Base-by-base conservation (phyloP, 148 eudicot species). In the Chenopodium formosanum region DNA sequence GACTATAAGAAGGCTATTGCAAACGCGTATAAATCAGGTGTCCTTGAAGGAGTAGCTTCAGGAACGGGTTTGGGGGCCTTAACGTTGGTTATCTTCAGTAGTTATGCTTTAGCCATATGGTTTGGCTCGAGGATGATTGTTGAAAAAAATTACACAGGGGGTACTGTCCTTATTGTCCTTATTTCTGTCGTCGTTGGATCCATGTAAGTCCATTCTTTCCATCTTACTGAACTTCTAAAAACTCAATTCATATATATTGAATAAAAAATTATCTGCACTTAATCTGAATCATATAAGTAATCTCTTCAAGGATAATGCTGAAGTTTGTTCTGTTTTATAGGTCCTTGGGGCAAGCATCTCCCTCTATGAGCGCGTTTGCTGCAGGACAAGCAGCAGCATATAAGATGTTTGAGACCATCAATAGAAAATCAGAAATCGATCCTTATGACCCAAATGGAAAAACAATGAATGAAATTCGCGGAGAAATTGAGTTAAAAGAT, bases 401-500 rank as follows among this genome's bases (percentile, higher is more conserved):
- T 82, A 91, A 90, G 84, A 87, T 91, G 94, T 91, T 91, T 85
- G 89, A 89, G 80, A 90, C 94, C 12, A 90, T 91, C 76, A 81
- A 87, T 31, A 83, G 94, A 78, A 88, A 87, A 72, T 88, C 94
- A 27, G 78, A 78, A 13, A 91, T 91, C 31, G 91, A 91, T 84
- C 85, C 91, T 40, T 90, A 82, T 73, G 87, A 89, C 74, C 82
- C 84, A 4, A 82, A 76, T 10, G 94, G 94, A 56, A 90, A 90
- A 76, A 73, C 81, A 74, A 62, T 90, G 53, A 85, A 82, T 29
- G 94, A 90, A 80, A 86, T 91, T 63, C 88, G 70, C 22, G 94
- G 94, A 25, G 92, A 90, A 32, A 87, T 91, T 47, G 92, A 90
- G 74, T 56, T 91, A 27, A 83, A 69, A n/a, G 89, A 89, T 78